Base-by-base conservation (phyloP, 257 asterid genomes). In the Verbena officinalis region DNA sequence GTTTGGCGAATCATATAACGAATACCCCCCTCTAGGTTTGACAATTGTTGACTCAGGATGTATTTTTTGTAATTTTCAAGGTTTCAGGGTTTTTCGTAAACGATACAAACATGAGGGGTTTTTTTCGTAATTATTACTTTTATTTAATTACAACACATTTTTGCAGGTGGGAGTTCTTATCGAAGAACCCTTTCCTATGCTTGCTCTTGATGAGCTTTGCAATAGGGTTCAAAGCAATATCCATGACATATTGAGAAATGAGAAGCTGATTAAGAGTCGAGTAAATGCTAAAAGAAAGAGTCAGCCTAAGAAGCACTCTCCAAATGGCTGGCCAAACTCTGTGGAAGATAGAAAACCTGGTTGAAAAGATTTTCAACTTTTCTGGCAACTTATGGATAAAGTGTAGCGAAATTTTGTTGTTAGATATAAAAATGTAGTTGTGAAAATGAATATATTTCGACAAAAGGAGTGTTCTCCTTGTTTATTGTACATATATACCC, bases 131-230 rank as follows among this genome's bases (percentile, higher is more conserved):
- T 1, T 7, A 9, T 36, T 36, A 51, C 22, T 21, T 4, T 13
- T 45, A 16, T 48, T 45, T 23, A 60, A 54, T 19, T 62, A 38
- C 8, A 4, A 13, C 17, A 48, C 42, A 0, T 10, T 44, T 22
- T 19, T 75, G 72, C 84, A 92, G 98, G 99, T 93, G 13, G 97
- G 99, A 36, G 99, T 88, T 72, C 89, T 93, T 30, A 93, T 93
- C 0, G 99, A 93, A 80, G 99, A 93, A 75, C 99, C 99, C 9
- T 93, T 93, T 74, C 85, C 97, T 10, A 81, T 90, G 96, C 97
- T 93, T 65, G 88, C 96, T 51, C 99, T 93, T 5, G 97, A 93
- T 31, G 95, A 90, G 76, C 78, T 90, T 6, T 93, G 99, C 80
- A 55, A 67, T 14, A 64, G 22, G 43, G 87, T 86, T 64, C 86